Evolutionary conservation across 129 eudicot species (phyloP).

Genomic region (Kitagawia praeruptora): DNA sequence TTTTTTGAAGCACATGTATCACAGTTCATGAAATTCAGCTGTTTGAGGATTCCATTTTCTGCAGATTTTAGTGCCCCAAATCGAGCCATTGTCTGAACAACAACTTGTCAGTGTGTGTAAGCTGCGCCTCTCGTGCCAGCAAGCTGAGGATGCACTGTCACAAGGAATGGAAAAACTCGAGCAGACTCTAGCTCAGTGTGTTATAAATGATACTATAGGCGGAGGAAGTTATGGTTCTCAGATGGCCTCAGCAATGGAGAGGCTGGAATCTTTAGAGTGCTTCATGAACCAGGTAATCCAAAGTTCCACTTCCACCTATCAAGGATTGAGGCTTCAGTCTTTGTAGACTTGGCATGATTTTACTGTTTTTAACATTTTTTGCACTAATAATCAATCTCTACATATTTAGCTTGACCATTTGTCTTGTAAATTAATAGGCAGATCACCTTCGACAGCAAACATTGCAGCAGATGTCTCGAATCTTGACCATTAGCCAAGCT

Average conservation of each 20-base stretch:
- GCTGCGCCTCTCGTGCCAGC: slow-evolving; percentile 60
- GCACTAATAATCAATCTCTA: neutral
- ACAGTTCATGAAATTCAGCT: neutral
- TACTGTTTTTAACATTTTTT: neutral
- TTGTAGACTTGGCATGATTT: neutral
- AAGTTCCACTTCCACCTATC: neutral
- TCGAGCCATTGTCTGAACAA: slow-evolving; percentile 50
- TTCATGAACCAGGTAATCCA: slow-evolving; percentile 65
- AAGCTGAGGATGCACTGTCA: slow-evolving; percentile 87
- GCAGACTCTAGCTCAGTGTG: slow-evolving; percentile 66
- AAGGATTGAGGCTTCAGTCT: neutral
- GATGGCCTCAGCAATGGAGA: slow-evolving; percentile 56
- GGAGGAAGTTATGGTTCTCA: slow-evolving; percentile 40
- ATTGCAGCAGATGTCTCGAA: slow-evolving; percentile 50
- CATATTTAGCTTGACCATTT: neutral
- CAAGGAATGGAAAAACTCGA: slow-evolving; percentile 90
- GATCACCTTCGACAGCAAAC: slow-evolving; percentile 83
- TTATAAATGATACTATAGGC: slow-evolving; percentile 27
- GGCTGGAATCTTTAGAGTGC: slow-evolving; percentile 64
- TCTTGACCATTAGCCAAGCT: slow-evolving; percentile 68
- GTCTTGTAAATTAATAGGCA: slow-evolving; percentile 39
- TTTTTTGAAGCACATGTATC: neutral
- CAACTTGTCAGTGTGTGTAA: slow-evolving; percentile 39
- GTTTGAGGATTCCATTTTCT: neutral
- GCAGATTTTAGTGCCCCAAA: slow-evolving; percentile 68